Conservation (phyloP, 2,329 filamentous ascomycete species). For the Scorias spongiosa region DNA sequence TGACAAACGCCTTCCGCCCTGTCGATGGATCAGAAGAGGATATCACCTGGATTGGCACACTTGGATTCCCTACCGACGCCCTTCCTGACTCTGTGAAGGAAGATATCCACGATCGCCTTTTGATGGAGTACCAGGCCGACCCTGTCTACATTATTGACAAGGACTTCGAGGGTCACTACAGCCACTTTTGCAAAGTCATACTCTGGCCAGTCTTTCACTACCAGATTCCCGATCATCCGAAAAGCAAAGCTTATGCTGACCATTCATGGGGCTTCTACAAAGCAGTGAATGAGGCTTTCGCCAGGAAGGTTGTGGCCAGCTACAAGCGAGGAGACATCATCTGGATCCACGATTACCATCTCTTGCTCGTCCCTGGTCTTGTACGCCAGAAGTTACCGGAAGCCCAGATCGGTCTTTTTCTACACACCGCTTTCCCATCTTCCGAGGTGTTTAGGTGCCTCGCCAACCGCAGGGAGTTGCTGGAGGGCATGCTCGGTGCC, state of each 20-base stretch:
- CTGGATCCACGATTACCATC: constrained; percentile 93
- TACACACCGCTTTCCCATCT: constrained; percentile 89
- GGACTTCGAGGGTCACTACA: constrained; percentile 88
- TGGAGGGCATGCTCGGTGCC: constrained; percentile 84
- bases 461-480: constrained; percentile 68
- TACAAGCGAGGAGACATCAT: constrained; percentile 89
- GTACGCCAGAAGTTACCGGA: constrained; percentile 79
- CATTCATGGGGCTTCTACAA: constrained; percentile 95
- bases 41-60: constrained; percentile 77
- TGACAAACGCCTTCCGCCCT: constrained; percentile 75
- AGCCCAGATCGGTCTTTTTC: constrained; percentile 89
- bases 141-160: constrained; percentile 78
- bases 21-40: constrained; percentile 54
- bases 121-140: constrained; percentile 67
- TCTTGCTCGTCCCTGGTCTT: constrained; percentile 79
- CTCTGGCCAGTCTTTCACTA: constrained; percentile 98
- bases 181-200: constrained; percentile 94
- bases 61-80: constrained; percentile 87
- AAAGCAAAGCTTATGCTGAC: constrained; percentile 95
- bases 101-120: constrained; percentile 68
- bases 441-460: constrained; percentile 92
- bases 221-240: constrained; percentile 91
- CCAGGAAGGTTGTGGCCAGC: constrained; percentile 74
- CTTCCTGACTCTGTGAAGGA: constrained; percentile 61
- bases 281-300: constrained; percentile 83